phyloP scores from a whole-genome alignment of 164 flowering plant species.

The Nelumbo lutea region DNA sequence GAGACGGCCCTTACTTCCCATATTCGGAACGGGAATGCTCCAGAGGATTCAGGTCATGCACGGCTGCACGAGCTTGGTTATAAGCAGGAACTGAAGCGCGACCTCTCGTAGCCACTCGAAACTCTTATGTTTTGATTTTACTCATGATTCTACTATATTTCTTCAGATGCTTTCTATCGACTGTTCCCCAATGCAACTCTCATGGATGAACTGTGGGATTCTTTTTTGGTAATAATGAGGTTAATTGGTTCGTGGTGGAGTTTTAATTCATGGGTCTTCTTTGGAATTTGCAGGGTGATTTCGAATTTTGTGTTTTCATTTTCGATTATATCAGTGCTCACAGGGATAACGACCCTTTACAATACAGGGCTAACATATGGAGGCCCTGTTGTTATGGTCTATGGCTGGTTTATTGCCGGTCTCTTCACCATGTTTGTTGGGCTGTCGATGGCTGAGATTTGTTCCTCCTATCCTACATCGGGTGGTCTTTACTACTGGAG shows the following conservation, averaged over 20 bases:
- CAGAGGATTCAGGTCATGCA: too few relatives aligned
- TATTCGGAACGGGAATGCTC: too few relatives aligned
- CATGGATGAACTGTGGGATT: too few relatives aligned
- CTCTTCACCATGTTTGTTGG: slow-evolving; percentile 62
- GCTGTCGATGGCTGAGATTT: slow-evolving; percentile 85
- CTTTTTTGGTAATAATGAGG: too few relatives aligned
- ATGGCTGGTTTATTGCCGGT: slow-evolving; percentile 77
- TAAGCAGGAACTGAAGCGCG: too few relatives aligned
- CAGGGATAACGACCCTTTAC: slow-evolving; percentile 74
- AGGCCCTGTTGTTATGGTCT: slow-evolving; percentile 59
- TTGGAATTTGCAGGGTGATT: slow-evolving; percentile 40
- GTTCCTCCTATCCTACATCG: slow-evolving; percentile 85
- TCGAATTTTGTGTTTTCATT: slow-evolving; percentile 72
- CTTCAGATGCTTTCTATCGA: too few relatives aligned
- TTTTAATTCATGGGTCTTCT: slow-evolving; percentile 9
- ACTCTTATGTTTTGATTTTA: too few relatives aligned
- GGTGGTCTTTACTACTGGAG: slow-evolving; percentile 97
- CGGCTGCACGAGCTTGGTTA: too few relatives aligned
- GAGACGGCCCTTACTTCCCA: too few relatives aligned
- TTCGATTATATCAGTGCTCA: slow-evolving; percentile 75
- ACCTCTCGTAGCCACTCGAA: too few relatives aligned
- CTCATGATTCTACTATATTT: too few relatives aligned
- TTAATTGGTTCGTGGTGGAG: slow-evolving; percentile 32
- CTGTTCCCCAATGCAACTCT: too few relatives aligned
- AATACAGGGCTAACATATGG: slow-evolving; percentile 69